Evolutionary conservation across 1,284 basidiomycete species (phyloP).

Genomic region (Boletus nobilissimus): DNA sequence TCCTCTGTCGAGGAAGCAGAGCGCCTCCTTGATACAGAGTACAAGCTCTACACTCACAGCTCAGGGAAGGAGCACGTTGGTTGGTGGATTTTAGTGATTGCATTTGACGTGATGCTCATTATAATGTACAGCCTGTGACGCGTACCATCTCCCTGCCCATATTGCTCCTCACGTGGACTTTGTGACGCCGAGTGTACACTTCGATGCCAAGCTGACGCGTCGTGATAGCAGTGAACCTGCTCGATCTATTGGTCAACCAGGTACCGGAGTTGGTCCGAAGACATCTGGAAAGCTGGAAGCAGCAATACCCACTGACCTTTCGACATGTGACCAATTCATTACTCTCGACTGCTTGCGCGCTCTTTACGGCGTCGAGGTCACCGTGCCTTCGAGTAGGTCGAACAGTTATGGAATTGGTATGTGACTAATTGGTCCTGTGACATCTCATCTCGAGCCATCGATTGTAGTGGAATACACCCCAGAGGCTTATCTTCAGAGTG

Average conservation of each 20-base stretch:
- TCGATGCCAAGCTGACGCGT: slow-evolving; percentile 46
- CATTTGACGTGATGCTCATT: slow-evolving; percentile 33
- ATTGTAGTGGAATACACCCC: slow-evolving; percentile 41
- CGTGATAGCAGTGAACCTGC: neutral
- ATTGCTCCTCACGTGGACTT: slow-evolving; percentile 46
- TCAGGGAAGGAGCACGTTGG: slow-evolving; percentile 54
- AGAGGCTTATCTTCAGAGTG: slow-evolving; percentile 53
- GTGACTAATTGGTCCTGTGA: neutral
- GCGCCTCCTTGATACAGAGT: slow-evolving; percentile 38
- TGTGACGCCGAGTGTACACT: slow-evolving; percentile 41
- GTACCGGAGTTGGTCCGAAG: slow-evolving; percentile 46
- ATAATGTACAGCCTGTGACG: slow-evolving; percentile 39
- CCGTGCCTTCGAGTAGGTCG: neutral
- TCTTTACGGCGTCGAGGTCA: slow-evolving; percentile 51
- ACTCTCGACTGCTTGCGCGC: slow-evolving; percentile 57
- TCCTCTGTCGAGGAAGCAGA: slow-evolving; percentile 55
- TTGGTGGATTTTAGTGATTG: slow-evolving; percentile 33
- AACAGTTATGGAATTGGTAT: slow-evolving; percentile 63
- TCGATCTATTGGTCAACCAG: slow-evolving; percentile 45
- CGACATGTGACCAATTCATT: slow-evolving; percentile 55
- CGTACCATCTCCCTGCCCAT: slow-evolving; percentile 41
- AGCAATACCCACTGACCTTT: slow-evolving; percentile 28
- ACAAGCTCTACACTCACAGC: slow-evolving; percentile 50
- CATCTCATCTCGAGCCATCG: neutral
- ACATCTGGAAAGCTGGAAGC: slow-evolving; percentile 42